phyloP scores from a whole-genome alignment of 768 basidiomycete genomes.

The Coprinopsis marcescibilis region DNA sequence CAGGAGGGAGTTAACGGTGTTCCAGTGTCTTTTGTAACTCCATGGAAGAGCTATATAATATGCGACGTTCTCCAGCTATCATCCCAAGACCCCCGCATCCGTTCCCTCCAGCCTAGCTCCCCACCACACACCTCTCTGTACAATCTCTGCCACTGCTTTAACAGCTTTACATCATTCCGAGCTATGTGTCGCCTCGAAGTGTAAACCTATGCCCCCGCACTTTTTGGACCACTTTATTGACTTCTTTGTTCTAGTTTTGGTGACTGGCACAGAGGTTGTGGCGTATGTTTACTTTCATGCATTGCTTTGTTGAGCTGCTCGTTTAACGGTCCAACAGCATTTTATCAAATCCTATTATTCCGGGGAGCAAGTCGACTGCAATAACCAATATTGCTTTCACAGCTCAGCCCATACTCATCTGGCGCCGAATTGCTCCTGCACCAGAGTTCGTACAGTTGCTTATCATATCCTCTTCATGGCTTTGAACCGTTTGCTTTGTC shows the following conservation, averaged over 20 bases:
- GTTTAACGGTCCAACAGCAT: slow-evolving; percentile 35
- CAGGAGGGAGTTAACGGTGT: slow-evolving; percentile 8
- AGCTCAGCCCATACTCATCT: slow-evolving; percentile 58
- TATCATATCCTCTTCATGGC: background rate
- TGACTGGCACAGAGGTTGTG: slow-evolving; percentile 39
- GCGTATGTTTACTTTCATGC: slow-evolving; percentile 23
- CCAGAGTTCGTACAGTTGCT: slow-evolving; percentile 27
- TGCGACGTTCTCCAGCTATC: slow-evolving; percentile 12
- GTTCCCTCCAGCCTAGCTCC: slow-evolving; percentile 11
- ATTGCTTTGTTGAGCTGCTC: background rate
- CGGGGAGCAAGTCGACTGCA: slow-evolving; percentile 54
- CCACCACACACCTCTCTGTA: background rate
- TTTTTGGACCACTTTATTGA: background rate
- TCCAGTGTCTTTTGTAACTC: slow-evolving; percentile 4
- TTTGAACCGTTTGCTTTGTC: background rate
- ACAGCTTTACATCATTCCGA: no score
- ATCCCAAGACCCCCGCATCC: slow-evolving; percentile 16
- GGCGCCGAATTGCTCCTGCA: slow-evolving; percentile 53
- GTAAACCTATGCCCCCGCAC: slow-evolving; percentile 22
- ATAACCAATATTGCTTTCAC: slow-evolving; percentile 40
- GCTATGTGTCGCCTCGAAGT: slow-evolving; percentile 59
- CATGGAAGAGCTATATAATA: slow-evolving; percentile 17
- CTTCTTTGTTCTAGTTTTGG: slow-evolving; percentile 27
- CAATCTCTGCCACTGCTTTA: background rate
- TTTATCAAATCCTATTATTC: slow-evolving; percentile 60